Base-by-base conservation (phyloP, 2,329 filamentous ascomycete species). In the Aspergillus viridinutans region DNA sequence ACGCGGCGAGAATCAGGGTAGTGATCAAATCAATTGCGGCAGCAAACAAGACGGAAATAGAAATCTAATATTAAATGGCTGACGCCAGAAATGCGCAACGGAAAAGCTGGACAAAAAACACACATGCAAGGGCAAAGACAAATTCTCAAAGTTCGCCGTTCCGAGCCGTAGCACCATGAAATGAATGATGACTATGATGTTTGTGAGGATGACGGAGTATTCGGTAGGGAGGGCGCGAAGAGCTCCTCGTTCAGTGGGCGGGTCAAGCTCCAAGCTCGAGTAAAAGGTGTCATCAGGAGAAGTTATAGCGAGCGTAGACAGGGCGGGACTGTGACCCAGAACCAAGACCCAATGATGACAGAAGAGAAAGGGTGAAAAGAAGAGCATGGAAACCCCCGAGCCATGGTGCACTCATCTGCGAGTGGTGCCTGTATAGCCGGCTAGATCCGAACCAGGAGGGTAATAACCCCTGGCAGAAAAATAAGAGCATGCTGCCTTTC, bases 161-260 rank as follows among this genome's bases (percentile, higher is more conserved):
- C 68, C 69, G 62, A 71, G 64, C 70, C 68, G 64, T 72, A 66
- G 68, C 69, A 72, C 71, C 71, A 67, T 73, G 61, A 71, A 67
- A 65, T 65, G 65, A 69, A 64, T 66, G 70, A 68, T 69, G 60
- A 63, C 50, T 56, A 61, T 59, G 58, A 61, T 49, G 48, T 42
- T 38, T 49, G 57, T 58, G 58, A 59, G 50, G 60, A 58, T 50
- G 53, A 56, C 54, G 56, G 35, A 67, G 67, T 58, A 62, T 64
- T 62, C 45, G 52, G 63, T 61, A 66, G 63, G 61, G 63, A 65
- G 63, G 60, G 62, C 60, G 66, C 58, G 47, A 48, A 56, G 55
- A 49, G 63, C 64, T 58, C 60, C 60, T 65, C 64, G 63, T 64
- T 69, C 65, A 52, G 55, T 47, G 45, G 42, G 55, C 28, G 54